Conservation (phyloP, 1,139 yeast genomes). For the Keqinozyma sinolaborantium region DNA sequence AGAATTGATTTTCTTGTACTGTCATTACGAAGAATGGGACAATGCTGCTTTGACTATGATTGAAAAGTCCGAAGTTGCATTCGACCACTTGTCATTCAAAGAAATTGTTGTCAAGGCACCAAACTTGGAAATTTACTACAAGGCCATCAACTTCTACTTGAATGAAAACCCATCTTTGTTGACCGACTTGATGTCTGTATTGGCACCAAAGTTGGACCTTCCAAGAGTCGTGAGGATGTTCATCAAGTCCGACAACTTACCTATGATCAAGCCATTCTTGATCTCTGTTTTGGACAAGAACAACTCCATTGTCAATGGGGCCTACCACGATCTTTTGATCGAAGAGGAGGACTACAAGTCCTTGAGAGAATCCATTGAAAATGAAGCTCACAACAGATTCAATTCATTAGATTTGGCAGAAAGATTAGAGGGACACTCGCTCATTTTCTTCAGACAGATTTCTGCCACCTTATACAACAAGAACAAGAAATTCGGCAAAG, state of each 20-base stretch:
- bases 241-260: constrained; percentile 92
- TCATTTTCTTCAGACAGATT: constrained; percentile 91
- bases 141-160: constrained; percentile 92
- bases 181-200: constrained; percentile 78
- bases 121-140: constrained; percentile 93
- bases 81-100: constrained; percentile 91
- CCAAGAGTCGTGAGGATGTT: constrained; percentile 95
- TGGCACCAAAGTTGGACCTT: constrained; percentile 90
- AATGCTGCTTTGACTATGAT: constrained; percentile 98
- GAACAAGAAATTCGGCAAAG: constrained; percentile 89
- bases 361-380: constrained; percentile 79
- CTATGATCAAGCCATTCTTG: constrained; percentile 91
- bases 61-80: constrained; percentile 89
- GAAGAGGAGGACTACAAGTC: constrained; percentile 97
- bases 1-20: constrained; percentile 90
- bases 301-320: constrained; percentile 86
- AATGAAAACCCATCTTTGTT: constrained; percentile 88
- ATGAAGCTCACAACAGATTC: constrained; percentile 76
- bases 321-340: constrained; percentile 90
- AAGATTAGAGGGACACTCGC: constrained; percentile 86
- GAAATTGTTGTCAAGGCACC: constrained; percentile 94
- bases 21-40: constrained; percentile 99
- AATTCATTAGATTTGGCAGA: constrained; percentile 91
- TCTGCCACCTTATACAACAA: constrained; percentile 92
- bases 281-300: constrained; percentile 89